Base-by-base conservation (phyloP, 1,284 basidiomycete species). In the Somion occarium region DNA sequence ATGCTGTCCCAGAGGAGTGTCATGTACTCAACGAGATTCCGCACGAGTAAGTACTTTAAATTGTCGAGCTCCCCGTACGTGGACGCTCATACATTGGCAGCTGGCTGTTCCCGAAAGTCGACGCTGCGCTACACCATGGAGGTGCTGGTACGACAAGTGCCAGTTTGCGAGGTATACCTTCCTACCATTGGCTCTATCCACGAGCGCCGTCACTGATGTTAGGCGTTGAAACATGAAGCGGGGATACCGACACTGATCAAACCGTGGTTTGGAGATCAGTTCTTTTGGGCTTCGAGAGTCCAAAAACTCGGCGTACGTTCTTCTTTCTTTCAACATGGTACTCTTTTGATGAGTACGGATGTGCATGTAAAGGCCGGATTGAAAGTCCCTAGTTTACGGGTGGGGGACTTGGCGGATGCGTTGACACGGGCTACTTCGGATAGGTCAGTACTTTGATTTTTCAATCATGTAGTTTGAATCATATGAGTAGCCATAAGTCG, bases 241-340 rank as follows among this genome's bases (percentile, higher is more conserved):
- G 89, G 88, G 0, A 73, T 88, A 37, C 88, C 88, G 1, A 91
- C 88, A 1, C 67, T 90, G 42, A 87, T 91, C 61, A 83, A 84
- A 58, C 83, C 83, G 2, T 85, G 80, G 79, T 86, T 85, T 51
- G 76, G 73, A 55, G 80, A 85, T 59, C 85, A 88, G 63, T 84
- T 76, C 65, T 88, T 88, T 64, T 88, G 87, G 83, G 85, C 81
- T 4, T 76, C 74, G 37, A 74, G 85, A 26, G 83, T 88, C 20
- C 76, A 82, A 53, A 75, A 76, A 57, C 72, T 85, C 24, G 82
- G 78, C 34, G 81, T 78, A 46, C 30, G 30, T 34, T 34, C 65
- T 73, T 62, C 24, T 48, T 46, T 44, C 30, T 15, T 48, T n/a
- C 12, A 25, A 12, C 50, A 23, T 12, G n/a, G n/a, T n/a, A n/a